Percentiles rank a stretch among this genome's conserved stretches.
phyloP scores from a whole-genome alignment of 2,329 filamentous ascomycete genomes.

The Alternaria viburni region DNA sequence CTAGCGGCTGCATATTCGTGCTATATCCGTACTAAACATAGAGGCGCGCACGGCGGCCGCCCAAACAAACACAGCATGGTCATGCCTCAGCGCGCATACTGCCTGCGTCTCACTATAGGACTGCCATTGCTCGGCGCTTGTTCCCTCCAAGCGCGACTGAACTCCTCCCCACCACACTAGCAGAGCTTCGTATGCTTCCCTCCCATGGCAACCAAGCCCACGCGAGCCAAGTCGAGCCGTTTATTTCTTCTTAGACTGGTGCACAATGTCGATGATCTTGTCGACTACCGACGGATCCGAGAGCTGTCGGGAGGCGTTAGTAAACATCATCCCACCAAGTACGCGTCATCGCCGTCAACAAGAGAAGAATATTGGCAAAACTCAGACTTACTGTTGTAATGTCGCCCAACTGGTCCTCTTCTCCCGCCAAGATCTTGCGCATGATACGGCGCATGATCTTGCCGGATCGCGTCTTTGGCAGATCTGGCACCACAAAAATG shows the following conservation, averaged over 20 bases:
- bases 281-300: constrained; percentile 89
- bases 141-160: not conserved
- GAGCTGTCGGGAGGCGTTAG: constrained; percentile 62
- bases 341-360: constrained; percentile 38
- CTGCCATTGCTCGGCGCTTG: constrained; percentile 9
- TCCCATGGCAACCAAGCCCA: constrained; percentile 4
- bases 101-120: constrained; percentile 11
- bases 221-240: constrained; percentile 16
- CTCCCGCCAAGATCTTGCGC: constrained; percentile 94
- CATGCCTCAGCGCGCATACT: constrained; percentile 11
- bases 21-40: constrained; percentile 8
- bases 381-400: constrained; percentile 76
- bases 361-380: constrained; percentile 8
- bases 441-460: constrained; percentile 99
- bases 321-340: constrained; percentile 22
- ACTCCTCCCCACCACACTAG: not conserved
- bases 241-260: constrained; percentile 61
- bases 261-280: constrained; percentile 85
- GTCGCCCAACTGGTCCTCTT: constrained; percentile 96
- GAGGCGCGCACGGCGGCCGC: not conserved
- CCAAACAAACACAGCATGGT: constrained; percentile 1
- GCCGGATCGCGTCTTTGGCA: constrained; percentile 95
- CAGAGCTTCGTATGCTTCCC: constrained; percentile 1
- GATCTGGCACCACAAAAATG: constrained; percentile 86
- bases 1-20: not conserved